Conservation (phyloP, 73 alveolate species). For the Halteria grandinella region DNA sequence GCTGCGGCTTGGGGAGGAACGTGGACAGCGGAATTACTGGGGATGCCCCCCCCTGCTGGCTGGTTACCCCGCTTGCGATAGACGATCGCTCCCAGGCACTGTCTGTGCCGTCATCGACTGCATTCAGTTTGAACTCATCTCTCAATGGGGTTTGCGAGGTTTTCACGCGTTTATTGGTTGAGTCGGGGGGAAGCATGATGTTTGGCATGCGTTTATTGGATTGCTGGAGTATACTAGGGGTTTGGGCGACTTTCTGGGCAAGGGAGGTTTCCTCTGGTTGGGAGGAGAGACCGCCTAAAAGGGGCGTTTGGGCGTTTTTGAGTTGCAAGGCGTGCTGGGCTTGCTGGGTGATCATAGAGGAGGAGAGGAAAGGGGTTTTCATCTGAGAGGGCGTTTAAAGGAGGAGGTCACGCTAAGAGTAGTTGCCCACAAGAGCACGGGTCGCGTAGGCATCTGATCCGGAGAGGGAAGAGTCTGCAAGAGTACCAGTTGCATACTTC, state of each 20-base stretch:
- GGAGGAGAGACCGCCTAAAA: conserved; percentile 78
- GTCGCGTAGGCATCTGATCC: conserved; percentile 72
- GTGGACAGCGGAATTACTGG: no score
- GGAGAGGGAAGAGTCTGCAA: conserved; percentile 8
- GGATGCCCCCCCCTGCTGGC: no score
- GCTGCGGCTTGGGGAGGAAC: conserved; percentile 88
- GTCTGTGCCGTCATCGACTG: not conserved
- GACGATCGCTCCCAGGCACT: conserved; percentile 63
- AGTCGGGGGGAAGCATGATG: no score
- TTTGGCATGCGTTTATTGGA: no score
- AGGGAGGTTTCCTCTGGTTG: conserved; percentile 42
- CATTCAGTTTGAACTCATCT: conserved; percentile 59
- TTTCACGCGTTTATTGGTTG: no score
- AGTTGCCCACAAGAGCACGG: conserved; percentile 79
- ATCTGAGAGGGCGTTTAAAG: conserved; percentile 46
- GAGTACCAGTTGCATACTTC: conserved; percentile 21
- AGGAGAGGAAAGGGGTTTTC: conserved; percentile 82
- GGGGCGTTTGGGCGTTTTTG: conserved; percentile 84
- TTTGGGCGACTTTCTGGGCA: no score
- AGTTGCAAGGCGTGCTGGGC: conserved; percentile 77
- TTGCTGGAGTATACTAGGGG: no score
- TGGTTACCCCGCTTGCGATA: conserved; percentile 19
- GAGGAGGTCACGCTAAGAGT: conserved; percentile 41
- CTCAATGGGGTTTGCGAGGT: conserved; percentile 61
- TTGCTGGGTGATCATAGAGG: conserved; percentile 73